phyloP scores from a whole-genome alignment of 352 stramenopile species.

The Pythium monospermum region DNA sequence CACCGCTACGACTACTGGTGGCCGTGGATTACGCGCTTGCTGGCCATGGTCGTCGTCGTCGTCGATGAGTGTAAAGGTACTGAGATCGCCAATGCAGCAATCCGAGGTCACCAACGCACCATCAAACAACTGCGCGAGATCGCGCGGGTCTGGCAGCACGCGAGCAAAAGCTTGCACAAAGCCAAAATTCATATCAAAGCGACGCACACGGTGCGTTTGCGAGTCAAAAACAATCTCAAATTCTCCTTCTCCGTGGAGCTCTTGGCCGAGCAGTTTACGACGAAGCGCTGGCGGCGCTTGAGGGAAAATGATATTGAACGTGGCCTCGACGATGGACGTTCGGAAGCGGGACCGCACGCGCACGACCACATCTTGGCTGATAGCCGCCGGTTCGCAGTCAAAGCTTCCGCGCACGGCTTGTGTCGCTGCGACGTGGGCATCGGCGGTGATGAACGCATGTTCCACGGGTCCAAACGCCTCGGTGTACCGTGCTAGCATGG shows the following conservation, averaged over 20 bases:
- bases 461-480: conserved; percentile 10
- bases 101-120: conserved; percentile 13
- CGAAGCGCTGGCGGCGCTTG: neutral
- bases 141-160: conserved; percentile 1
- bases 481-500: conserved; percentile 13
- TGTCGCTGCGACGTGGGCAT: too few species aligned
- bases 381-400: neutral
- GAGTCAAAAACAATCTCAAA: conserved; percentile 16
- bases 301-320: conserved; percentile 11
- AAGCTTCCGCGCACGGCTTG: conserved; percentile 7
- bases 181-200: conserved; percentile 13
- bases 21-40: neutral
- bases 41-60: neutral
- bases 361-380: conserved; percentile 5
- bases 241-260: conserved; percentile 1
- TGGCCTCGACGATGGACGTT: conserved; percentile 1
- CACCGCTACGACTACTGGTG: too few species aligned
- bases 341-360: conserved; percentile 3
- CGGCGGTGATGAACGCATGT: conserved; percentile 1
- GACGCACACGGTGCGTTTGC: conserved; percentile 7
- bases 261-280: neutral
- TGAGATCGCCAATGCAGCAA: conserved; percentile 16
- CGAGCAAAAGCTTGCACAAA: conserved; percentile 9
- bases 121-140: conserved; percentile 7
- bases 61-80: too few species aligned